phyloP scores from a whole-genome alignment of 1,284 basidiomycete genomes.

The Cryptococcus maquisensis region DNA sequence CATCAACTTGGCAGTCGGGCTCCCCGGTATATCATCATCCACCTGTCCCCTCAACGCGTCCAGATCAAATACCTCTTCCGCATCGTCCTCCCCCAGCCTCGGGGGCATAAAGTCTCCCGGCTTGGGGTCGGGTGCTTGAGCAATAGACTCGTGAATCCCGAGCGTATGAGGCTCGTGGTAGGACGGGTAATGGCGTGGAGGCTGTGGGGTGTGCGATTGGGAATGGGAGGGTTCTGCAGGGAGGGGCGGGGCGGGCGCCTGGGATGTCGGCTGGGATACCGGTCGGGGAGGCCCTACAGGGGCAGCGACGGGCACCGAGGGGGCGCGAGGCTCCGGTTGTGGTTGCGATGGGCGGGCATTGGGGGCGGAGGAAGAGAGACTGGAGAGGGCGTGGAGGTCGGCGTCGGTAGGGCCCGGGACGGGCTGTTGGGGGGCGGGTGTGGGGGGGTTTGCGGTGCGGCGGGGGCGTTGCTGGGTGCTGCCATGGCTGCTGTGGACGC shows the following conservation, averaged over 20 bases:
- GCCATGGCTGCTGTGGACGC: no score
- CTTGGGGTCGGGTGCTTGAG: conserved; percentile 39
- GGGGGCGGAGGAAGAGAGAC: background rate
- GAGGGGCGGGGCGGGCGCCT: background rate
- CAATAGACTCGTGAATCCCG: conserved; percentile 39
- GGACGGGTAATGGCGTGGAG: background rate
- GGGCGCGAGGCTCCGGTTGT: background rate
- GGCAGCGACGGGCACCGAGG: no score
- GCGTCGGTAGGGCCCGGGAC: background rate
- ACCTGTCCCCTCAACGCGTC: conserved; percentile 24
- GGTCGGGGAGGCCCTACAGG: background rate
- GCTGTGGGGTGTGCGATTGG: background rate
- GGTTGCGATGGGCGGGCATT: no score
- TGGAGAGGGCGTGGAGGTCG: background rate
- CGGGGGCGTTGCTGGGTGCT: no score
- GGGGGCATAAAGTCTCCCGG: conserved; percentile 35
- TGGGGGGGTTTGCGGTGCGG: no score
- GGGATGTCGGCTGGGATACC: background rate
- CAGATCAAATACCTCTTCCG: conserved; percentile 19
- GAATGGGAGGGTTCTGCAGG: background rate
- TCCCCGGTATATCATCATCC: conserved; percentile 37
- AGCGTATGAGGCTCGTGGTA: conserved; percentile 18
- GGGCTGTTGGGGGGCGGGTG: background rate
- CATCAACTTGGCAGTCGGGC: conserved; percentile 40
- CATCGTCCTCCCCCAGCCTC: conserved; percentile 26